phyloP scores from a whole-genome alignment of 1,284 basidiomycete genomes.

The Mycosarcoma mackinlayi region DNA sequence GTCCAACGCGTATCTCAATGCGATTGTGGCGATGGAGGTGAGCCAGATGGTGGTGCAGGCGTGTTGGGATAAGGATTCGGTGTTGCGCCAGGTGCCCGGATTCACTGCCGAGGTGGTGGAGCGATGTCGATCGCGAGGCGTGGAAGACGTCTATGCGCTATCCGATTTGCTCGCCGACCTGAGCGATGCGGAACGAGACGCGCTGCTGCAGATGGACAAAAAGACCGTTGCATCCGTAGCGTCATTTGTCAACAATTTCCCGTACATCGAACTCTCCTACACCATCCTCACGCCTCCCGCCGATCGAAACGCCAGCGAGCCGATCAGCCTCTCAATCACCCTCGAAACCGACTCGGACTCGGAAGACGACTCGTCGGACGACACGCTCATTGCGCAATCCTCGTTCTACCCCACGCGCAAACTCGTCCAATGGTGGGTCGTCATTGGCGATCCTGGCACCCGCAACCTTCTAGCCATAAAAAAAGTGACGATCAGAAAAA shows the following conservation, averaged over 20 bases:
- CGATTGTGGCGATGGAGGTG: constrained; percentile 95
- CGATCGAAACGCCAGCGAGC: constrained; percentile 74
- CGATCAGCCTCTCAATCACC: constrained; percentile 82
- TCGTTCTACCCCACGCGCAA: constrained; percentile 91
- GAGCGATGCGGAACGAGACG: constrained; percentile 70
- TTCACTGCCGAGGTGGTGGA: constrained; percentile 81
- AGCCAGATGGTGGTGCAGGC: constrained; percentile 99
- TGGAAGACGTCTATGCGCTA: constrained; percentile 63
- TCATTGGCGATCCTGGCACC: constrained; percentile 82
- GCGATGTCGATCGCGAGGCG: constrained; percentile 76
- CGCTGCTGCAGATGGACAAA: constrained; percentile 84
- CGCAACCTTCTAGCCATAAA: constrained; percentile 89
- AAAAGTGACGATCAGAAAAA: constrained; percentile 82
- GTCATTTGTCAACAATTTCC: constrained; percentile 74
- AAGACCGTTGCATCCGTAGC: constrained; percentile 73
- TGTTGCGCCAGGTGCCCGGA: constrained; percentile 90
- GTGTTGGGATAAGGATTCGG: constrained; percentile 86
- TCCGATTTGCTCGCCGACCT: constrained; percentile 62
- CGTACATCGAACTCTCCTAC: constrained; percentile 80
- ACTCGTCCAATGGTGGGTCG: constrained; percentile 96
- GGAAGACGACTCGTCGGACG: constrained; percentile 72
- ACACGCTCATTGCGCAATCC: constrained; percentile 80
- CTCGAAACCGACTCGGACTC: constrained; percentile 86
- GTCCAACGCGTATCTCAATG: constrained; percentile 92
- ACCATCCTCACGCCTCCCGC: constrained; percentile 74